Evolutionary conservation across 306 rosid genomes (phyloP).

Genomic region (Prunus salicina): DNA sequence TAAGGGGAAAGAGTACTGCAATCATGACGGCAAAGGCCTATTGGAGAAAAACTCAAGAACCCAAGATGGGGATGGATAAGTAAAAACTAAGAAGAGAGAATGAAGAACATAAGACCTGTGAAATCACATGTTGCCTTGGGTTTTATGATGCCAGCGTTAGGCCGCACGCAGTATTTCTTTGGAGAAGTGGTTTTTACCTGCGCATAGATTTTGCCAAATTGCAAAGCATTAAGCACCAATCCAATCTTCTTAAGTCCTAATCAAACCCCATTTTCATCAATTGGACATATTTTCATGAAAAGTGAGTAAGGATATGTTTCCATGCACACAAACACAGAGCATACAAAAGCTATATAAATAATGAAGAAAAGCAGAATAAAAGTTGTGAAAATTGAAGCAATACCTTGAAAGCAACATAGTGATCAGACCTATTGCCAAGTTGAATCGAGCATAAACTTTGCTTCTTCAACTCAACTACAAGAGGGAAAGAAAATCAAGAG

Average conservation of each 20-base stretch:
- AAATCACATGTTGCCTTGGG: conserved; percentile 66
- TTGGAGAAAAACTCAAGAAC: background rate
- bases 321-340: conserved; percentile 4
- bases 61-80: background rate
- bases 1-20: background rate
- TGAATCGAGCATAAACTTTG: conserved; percentile 72
- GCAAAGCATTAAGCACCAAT: background rate
- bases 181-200: conserved; percentile 98
- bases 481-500: conserved; percentile 14
- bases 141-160: conserved; percentile 75
- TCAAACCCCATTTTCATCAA: background rate
- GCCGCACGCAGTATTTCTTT: conserved; percentile 85
- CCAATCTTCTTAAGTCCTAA: background rate
- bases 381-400: background rate
- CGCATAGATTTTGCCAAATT: conserved; percentile 9
- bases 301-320: background rate
- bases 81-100: conserved; percentile 6
- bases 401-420: conserved; percentile 88
- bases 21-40: background rate
- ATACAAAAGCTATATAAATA: background rate
- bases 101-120: conserved; percentile 52
- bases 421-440: conserved; percentile 56
- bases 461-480: conserved; percentile 77
- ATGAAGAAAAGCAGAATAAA: background rate
- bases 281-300: background rate